A percentile compares a stretch with the other conserved stretches of the same genome.
phyloP scores from a whole-genome alignment of 495 filamentous ascomycete genomes.

The Massariosphaeria phaeospora region DNA sequence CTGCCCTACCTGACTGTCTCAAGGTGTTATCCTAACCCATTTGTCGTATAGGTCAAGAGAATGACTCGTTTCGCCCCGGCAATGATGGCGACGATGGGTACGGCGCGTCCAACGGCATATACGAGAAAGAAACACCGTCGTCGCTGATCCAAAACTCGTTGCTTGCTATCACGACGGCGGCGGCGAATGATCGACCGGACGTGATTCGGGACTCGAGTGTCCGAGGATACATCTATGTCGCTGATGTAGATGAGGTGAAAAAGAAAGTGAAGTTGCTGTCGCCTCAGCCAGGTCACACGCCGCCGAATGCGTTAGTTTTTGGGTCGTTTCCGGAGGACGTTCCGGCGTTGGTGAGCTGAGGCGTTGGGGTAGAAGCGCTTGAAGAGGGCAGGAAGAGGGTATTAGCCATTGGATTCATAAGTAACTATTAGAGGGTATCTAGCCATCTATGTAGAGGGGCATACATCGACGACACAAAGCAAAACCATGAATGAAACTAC shows the following conservation, averaged over 20 bases:
- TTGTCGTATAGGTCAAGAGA: no score
- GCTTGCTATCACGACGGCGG: constrained; percentile 72
- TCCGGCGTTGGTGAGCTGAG: constrained; percentile 35
- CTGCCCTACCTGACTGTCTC: neutral
- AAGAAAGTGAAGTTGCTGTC: constrained; percentile 74
- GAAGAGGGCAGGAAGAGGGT: neutral
- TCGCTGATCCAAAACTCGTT: constrained; percentile 61
- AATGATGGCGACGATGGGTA: constrained; percentile 41
- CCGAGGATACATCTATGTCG: constrained; percentile 87
- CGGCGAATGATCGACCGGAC: constrained; percentile 59
- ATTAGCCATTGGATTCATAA: neutral
- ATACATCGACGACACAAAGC: neutral
- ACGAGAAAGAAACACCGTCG: constrained; percentile 56
- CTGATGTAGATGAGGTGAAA: constrained; percentile 81
- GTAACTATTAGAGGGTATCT: neutral
- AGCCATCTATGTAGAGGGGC: neutral
- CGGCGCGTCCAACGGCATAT: constrained; percentile 42
- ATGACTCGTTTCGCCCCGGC: constrained; percentile 39
- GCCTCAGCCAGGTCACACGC: constrained; percentile 73
- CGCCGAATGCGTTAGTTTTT: constrained; percentile 65
- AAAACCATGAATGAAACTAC: neutral
- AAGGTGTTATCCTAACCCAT: no score
- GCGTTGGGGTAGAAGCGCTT: neutral
- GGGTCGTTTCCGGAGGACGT: constrained; percentile 44
- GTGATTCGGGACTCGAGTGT: constrained; percentile 77